phyloP scores from a whole-genome alignment of 2,329 filamentous ascomycete genomes.

The Fusarium sp. region DNA sequence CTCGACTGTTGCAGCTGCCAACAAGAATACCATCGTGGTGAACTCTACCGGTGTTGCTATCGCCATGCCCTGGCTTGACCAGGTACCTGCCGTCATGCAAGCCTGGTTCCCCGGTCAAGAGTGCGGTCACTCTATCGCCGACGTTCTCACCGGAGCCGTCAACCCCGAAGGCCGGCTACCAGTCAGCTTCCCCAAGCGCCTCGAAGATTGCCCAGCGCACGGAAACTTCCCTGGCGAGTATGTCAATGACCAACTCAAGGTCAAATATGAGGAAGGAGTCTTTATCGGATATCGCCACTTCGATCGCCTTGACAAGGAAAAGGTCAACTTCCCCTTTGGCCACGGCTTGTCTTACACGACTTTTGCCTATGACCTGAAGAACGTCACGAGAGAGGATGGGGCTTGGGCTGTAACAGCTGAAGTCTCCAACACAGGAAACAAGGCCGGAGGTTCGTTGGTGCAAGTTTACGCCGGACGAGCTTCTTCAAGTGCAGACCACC shows the following conservation, averaged over 20 bases:
- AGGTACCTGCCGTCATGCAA: conserved; percentile 69
- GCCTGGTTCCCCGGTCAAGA: conserved; percentile 80
- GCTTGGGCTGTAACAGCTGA: conserved; percentile 63
- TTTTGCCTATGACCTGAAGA: conserved; percentile 65
- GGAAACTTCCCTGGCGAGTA: conserved; percentile 68
- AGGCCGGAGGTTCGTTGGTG: conserved; percentile 62
- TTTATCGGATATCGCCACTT: conserved; percentile 77
- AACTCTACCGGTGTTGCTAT: conserved; percentile 73
- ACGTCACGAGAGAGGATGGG: conserved; percentile 57
- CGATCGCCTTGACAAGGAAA: conserved; percentile 64
- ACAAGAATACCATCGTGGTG: conserved; percentile 70
- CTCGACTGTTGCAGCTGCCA: conserved; percentile 64
- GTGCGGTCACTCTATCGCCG: conserved; percentile 74
- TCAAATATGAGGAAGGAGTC: conserved; percentile 74
- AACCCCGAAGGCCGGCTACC: conserved; percentile 74
- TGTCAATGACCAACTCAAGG: conserved; percentile 44
- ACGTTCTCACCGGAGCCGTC: conserved; percentile 71
- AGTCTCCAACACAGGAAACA: conserved; percentile 68
- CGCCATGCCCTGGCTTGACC: conserved; percentile 65
- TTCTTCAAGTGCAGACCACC: conserved; percentile 31
- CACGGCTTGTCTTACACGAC: conserved; percentile 75
- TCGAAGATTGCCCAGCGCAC: conserved; percentile 73
- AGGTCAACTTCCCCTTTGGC: conserved; percentile 73
- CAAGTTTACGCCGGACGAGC: conserved; percentile 60
- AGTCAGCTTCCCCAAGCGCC: conserved; percentile 68